phyloP scores from a whole-genome alignment of 2,329 filamentous ascomycete species.

The Phialemoniopsis sp. region DNA sequence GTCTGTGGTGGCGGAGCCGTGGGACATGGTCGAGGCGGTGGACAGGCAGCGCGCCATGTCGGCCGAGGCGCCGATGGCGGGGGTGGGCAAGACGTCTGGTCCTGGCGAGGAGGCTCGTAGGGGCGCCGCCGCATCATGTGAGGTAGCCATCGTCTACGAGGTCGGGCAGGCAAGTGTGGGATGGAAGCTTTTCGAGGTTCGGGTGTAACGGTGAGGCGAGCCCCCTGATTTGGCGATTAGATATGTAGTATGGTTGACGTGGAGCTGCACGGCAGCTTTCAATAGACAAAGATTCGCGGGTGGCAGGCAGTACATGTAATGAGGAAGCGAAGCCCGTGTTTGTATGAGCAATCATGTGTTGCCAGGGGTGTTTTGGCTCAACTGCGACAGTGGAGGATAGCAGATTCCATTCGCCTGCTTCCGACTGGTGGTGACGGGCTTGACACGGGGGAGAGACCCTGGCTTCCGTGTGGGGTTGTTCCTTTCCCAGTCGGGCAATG shows the following conservation, averaged over 20 bases:
- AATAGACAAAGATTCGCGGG: not conserved
- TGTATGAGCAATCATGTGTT: not conserved
- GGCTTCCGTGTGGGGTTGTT: too few species aligned
- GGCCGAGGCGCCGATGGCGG: conserved; percentile 50
- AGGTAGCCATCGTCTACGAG: conserved; percentile 32
- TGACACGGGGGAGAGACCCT: too few species aligned
- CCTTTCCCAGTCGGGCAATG: too few species aligned
- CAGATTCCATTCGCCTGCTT: too few species aligned
- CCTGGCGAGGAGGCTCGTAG: conserved; percentile 58
- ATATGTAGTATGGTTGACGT: too few species aligned
- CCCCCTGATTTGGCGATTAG: too few species aligned
- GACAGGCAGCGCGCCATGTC: conserved; percentile 62
- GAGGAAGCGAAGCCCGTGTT: not conserved
- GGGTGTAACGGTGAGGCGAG: too few species aligned
- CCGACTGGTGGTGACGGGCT: too few species aligned
- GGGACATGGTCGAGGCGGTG: conserved; percentile 54
- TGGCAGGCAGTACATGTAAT: not conserved
- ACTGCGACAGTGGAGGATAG: too few species aligned
- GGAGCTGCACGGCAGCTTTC: not conserved
- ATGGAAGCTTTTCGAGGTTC: too few species aligned
- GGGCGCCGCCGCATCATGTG: conserved; percentile 24
- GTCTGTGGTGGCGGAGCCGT: conserved; percentile 45
- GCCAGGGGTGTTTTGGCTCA: not conserved
- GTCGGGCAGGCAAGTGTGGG: too few species aligned
- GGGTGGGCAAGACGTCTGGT: conserved; percentile 57